phyloP scores from a whole-genome alignment of 805 yeast species.

The Blastobotrys americana region DNA sequence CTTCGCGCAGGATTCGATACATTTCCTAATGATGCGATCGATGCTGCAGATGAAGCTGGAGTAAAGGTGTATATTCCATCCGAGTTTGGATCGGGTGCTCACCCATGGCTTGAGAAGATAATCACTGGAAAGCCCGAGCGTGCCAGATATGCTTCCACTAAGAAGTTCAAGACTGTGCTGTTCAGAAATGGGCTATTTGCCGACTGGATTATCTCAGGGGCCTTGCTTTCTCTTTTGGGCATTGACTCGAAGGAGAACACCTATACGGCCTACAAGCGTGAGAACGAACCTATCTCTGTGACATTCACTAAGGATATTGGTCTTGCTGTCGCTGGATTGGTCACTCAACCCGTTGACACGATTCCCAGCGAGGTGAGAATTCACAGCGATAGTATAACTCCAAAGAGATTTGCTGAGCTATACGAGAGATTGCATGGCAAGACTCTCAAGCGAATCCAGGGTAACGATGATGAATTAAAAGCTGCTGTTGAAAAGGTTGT shows the following conservation, averaged over 20 bases:
- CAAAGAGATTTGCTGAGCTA: neutral
- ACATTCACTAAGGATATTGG: slow-evolving; percentile 7
- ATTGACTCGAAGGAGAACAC: slow-evolving; percentile 2
- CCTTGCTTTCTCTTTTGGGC: slow-evolving; percentile 1
- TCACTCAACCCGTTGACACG: slow-evolving; percentile 1
- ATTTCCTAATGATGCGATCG: slow-evolving; percentile 28
- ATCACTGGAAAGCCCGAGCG: slow-evolving; percentile 1
- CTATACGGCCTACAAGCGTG: slow-evolving; percentile 1
- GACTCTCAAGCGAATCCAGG: neutral
- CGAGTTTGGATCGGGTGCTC: slow-evolving; percentile 45
- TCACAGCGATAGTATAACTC: neutral
- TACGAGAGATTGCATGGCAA: slow-evolving; percentile 1
- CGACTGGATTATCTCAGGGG: slow-evolving; percentile 4
- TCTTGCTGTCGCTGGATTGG: neutral
- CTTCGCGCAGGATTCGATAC: slow-evolving; percentile 24
- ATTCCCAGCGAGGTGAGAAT: slow-evolving; percentile 3
- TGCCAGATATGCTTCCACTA: neutral
- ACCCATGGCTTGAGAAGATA: neutral
- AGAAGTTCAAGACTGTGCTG: slow-evolving; percentile 1
- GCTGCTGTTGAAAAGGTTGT: neutral
- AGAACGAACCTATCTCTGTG: slow-evolving; percentile 1
- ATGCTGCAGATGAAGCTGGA: slow-evolving; percentile 35
- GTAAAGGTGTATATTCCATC: slow-evolving; percentile 51
- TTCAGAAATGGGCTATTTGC: slow-evolving; percentile 2
- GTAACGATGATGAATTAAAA: too few species aligned